A percentile compares a stretch with the other conserved stretches of the same genome.
These are phyloP conservation scores for Amylocarpus encephaloides DNA, from an alignment of 2,329 filamentous ascomycete genomes.

Conservation along the genomic window DNA sequence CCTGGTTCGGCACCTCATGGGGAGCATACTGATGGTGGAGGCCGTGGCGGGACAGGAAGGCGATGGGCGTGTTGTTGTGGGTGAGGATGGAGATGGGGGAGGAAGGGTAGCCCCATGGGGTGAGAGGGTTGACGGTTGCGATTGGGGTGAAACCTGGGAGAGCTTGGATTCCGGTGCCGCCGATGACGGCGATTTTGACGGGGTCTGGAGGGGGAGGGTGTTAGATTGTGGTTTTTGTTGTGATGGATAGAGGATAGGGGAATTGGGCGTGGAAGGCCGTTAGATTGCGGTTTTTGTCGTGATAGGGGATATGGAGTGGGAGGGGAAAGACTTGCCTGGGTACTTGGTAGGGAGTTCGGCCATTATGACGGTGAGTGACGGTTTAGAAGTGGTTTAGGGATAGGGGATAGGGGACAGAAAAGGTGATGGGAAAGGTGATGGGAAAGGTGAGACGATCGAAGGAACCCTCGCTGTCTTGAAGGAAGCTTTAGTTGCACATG, in stretches of 20 bases:
- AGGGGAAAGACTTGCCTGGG: slow-evolving; percentile 15
- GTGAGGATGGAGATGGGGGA: slow-evolving; percentile 78
- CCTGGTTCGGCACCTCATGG: slow-evolving; percentile 88
- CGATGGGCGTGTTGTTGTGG: slow-evolving; percentile 74
- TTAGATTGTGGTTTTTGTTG: slow-evolving; percentile 4
- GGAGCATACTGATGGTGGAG: slow-evolving; percentile 82
- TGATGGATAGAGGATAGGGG: neutral
- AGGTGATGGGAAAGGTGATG: neutral
- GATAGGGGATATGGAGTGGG: neutral
- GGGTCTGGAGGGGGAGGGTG: slow-evolving; percentile 42
- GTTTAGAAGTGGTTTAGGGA: too few species aligned
- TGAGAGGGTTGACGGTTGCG: slow-evolving; percentile 67
- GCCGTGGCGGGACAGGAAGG: slow-evolving; percentile 92
- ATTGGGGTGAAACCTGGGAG: slow-evolving; percentile 83
- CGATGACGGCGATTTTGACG: slow-evolving; percentile 82
- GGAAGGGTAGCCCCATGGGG: slow-evolving; percentile 81
- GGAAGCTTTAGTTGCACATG: neutral
- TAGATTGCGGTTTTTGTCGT: slow-evolving; percentile 4
- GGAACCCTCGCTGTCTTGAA: neutral
- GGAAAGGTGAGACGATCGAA: neutral
- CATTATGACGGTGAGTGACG: slow-evolving; percentile 12
- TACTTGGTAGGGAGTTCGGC: slow-evolving; percentile 24
- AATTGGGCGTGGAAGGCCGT: neutral
- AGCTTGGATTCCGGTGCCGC: slow-evolving; percentile 84
- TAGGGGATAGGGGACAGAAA: neutral